Evolutionary conservation across 2,329 filamentous ascomycete species (phyloP).

Genomic region (Penicillium expansum): DNA sequence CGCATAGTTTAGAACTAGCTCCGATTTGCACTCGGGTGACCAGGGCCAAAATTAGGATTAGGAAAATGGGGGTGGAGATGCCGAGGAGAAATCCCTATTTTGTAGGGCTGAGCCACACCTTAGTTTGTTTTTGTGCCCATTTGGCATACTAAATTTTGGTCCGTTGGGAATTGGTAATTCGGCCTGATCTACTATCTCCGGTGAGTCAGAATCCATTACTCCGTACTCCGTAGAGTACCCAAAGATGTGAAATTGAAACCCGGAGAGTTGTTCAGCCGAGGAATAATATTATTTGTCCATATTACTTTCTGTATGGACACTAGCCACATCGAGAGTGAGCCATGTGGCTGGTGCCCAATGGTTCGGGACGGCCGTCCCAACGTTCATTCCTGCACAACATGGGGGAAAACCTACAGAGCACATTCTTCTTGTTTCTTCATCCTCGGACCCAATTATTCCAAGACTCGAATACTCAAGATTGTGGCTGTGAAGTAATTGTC

Average conservation of each 20-base stretch:
- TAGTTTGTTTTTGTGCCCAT: conserved; percentile 3
- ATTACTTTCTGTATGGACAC: background rate
- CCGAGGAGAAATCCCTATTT: conserved; percentile 6
- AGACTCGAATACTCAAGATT: background rate
- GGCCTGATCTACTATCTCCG: conserved; percentile 3
- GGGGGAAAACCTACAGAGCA: background rate
- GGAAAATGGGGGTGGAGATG: conserved; percentile 9
- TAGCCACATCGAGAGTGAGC: conserved; percentile 7
- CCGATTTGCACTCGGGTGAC: conserved; percentile 13
- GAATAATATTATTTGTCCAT: background rate
- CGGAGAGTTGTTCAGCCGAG: conserved; percentile 1
- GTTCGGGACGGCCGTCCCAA: conserved; percentile 6
- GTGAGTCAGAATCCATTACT: conserved; percentile 1
- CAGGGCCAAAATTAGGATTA: conserved; percentile 11
- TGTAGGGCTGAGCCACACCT: conserved; percentile 26
- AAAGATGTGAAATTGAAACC: background rate
- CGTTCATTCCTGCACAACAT: background rate
- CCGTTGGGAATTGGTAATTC: conserved; percentile 6
- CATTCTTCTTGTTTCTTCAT: background rate
- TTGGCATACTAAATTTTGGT: background rate
- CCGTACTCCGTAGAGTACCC: background rate
- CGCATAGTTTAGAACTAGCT: conserved; percentile 8
- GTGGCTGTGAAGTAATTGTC: conserved; percentile 6
- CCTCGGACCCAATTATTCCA: background rate
- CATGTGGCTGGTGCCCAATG: conserved; percentile 7